Percentiles rank a stretch among this genome's conserved stretches.
phyloP scores from a whole-genome alignment of 2,329 filamentous ascomycete genomes.

The Grosmannia huntii region DNA sequence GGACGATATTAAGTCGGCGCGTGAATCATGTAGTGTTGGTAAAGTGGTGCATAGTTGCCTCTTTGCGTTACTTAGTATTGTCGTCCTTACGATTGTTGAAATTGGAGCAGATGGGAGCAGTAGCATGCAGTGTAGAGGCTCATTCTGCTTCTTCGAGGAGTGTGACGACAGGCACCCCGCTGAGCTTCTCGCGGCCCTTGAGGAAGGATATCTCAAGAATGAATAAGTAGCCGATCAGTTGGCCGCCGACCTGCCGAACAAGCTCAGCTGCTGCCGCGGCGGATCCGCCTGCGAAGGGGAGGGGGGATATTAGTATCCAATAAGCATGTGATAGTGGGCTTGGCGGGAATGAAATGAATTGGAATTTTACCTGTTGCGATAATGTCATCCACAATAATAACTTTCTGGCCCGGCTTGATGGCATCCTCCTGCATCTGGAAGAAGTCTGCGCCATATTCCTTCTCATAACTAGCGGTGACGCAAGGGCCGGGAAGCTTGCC shows the following conservation, averaged over 20 bases:
- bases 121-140: background rate
- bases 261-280: conserved; percentile 79
- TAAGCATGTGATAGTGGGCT: background rate
- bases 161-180: conserved; percentile 63
- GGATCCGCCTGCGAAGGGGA: conserved; percentile 57
- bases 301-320: background rate
- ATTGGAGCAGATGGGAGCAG: background rate
- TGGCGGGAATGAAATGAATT: conserved; percentile 12
- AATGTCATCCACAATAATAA: conserved; percentile 91
- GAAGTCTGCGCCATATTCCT: conserved; percentile 90
- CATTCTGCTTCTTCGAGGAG: conserved; percentile 45
- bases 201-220: conserved; percentile 92
- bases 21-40: background rate
- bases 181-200: conserved; percentile 81
- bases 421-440: conserved; percentile 92
- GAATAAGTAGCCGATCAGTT: conserved; percentile 83
- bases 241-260: conserved; percentile 72
- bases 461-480: conserved; percentile 74
- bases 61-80: background rate
- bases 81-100: background rate
- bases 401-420: conserved; percentile 75
- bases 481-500: conserved; percentile 90
- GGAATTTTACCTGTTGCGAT: conserved; percentile 95
- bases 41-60: background rate
- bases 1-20: background rate